phyloP scores from a whole-genome alignment of 2,329 filamentous ascomycete genomes.

The Hymenotorrendiella dingleyae region DNA sequence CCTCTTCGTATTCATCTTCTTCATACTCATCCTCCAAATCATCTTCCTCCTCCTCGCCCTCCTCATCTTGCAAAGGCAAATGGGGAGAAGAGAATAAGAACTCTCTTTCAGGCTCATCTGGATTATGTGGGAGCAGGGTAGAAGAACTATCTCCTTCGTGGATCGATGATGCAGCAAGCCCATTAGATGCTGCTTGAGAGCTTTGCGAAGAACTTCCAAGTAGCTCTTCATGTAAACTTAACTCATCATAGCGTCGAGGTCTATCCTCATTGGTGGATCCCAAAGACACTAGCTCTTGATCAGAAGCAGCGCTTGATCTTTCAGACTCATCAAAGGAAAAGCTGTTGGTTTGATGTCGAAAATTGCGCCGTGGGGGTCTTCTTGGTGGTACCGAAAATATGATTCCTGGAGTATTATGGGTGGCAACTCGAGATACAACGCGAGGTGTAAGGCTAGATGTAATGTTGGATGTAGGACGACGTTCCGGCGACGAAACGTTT shows the following conservation, averaged over 20 bases:
- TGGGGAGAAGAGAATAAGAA: constrained; percentile 15
- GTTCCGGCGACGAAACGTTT: constrained; percentile 29
- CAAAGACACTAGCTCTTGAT: constrained; percentile 23
- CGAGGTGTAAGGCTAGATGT: constrained; percentile 25
- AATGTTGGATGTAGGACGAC: constrained; percentile 16
- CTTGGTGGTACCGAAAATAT: constrained; percentile 29
- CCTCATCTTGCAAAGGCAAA: neutral
- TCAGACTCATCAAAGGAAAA: constrained; percentile 32
- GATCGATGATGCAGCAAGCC: constrained; percentile 1
- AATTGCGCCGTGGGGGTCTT: constrained; percentile 15
- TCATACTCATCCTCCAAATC: neutral
- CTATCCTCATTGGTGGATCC: constrained; percentile 16
- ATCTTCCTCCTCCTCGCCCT: neutral
- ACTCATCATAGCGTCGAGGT: constrained; percentile 9
- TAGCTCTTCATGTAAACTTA: constrained; percentile 25
- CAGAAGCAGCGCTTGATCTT: constrained; percentile 27
- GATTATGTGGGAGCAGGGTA: neutral
- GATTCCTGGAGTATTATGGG: constrained; percentile 25
- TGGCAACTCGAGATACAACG: constrained; percentile 19
- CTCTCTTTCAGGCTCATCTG: neutral
- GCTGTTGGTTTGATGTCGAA: constrained; percentile 32
- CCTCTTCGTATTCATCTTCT: neutral
- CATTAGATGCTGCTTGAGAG: constrained; percentile 13
- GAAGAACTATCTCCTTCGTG: neutral
- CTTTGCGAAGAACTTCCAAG: constrained; percentile 23